Conservation (phyloP, 345 rosid species). For the Toxicodendron radicans region DNA sequence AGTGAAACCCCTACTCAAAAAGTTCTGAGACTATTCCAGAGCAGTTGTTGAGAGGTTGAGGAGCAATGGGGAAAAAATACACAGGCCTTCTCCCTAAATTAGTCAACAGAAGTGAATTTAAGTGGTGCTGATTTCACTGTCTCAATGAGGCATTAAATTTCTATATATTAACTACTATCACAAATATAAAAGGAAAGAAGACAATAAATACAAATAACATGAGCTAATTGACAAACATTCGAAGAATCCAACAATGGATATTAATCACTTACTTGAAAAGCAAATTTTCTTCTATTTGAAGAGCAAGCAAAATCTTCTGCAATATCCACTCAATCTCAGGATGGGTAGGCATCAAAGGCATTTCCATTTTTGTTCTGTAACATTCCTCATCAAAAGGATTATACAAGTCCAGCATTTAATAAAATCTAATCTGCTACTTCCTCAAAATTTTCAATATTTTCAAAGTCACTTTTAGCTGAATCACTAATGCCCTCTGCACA, state of each 20-base stretch:
- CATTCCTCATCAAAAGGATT: conserved; percentile 55
- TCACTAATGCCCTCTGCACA: conserved; percentile 23
- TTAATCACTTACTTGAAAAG: conserved; percentile 47
- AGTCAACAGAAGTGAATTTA: conserved; percentile 7
- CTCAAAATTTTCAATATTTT: conserved; percentile 31
- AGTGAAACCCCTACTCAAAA: conserved; percentile 27
- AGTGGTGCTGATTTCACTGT: neutral
- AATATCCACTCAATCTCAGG: conserved; percentile 52
- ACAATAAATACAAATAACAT: neutral
- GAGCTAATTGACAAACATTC: neutral
- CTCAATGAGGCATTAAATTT: conserved; percentile 9
- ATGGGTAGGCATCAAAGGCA: conserved; percentile 74
- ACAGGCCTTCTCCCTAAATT: conserved; percentile 58
- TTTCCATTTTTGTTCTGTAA: conserved; percentile 59
- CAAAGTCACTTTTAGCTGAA: conserved; percentile 30
- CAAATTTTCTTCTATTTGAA: conserved; percentile 48
- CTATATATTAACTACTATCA: neutral
- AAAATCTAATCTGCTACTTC: conserved; percentile 38
- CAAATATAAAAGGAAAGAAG: conserved; percentile 3
- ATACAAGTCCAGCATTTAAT: conserved; percentile 85
- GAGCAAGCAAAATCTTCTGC: conserved; percentile 34
- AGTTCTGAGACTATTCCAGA: conserved; percentile 13
- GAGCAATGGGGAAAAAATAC: conserved; percentile 54
- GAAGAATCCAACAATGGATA: neutral
- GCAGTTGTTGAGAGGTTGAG: conserved; percentile 42